Conservation (phyloP, 352 stramenopile species). For the Blastocystis sp. region DNA sequence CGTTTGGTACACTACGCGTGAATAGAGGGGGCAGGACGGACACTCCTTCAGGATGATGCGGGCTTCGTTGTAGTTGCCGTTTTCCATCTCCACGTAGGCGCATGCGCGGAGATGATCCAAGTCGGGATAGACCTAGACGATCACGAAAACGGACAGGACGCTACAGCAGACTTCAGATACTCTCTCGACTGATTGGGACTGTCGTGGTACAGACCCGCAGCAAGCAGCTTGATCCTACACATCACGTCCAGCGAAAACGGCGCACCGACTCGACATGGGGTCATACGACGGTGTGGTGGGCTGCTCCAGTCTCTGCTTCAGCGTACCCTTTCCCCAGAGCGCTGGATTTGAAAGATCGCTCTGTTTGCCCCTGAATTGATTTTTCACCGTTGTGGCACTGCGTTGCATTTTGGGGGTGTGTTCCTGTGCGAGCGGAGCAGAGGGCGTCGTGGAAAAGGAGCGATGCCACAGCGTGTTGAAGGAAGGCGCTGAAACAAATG, state of each 20-base stretch:
- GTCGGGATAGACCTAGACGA: not conserved
- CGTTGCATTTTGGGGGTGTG: too few relatives aligned
- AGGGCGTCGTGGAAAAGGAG: not conserved
- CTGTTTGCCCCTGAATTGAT: too few relatives aligned
- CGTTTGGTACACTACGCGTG: not conserved
- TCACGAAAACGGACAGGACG: not conserved
- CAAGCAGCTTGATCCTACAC: too few relatives aligned
- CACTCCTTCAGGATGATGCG: slow-evolving; percentile 18
- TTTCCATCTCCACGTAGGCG: slow-evolving; percentile 24
- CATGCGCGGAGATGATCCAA: slow-evolving; percentile 14
- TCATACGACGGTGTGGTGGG: too few relatives aligned
- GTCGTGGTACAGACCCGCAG: not conserved
- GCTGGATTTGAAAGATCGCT: too few relatives aligned
- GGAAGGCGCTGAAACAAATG: not conserved
- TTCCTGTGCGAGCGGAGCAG: too few relatives aligned
- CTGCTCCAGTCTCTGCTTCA: too few relatives aligned
- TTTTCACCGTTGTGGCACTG: too few relatives aligned
- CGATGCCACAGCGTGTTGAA: not conserved
- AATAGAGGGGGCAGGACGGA: not conserved
- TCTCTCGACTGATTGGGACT: not conserved
- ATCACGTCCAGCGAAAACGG: too few relatives aligned
- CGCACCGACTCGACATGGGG: too few relatives aligned
- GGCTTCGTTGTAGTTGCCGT: not conserved
- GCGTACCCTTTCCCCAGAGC: too few relatives aligned
- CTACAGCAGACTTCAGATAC: not conserved